Conservation (phyloP, 2,329 filamentous ascomycete species). For the Fusarium nematophilum region DNA sequence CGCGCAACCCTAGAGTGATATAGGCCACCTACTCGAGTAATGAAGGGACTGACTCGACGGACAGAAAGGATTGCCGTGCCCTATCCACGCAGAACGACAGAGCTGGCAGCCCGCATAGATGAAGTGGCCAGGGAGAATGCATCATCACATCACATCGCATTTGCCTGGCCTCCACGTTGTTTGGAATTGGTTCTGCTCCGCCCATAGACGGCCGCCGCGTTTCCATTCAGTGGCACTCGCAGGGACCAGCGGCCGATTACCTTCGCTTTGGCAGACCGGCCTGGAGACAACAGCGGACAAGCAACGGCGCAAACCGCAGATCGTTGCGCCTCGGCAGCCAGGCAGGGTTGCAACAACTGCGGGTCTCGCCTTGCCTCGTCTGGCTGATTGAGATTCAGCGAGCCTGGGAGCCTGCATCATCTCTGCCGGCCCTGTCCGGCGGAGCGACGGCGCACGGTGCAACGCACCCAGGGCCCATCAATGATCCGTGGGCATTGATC, state of each 20-base stretch:
- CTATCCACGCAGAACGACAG: constrained; percentile 33
- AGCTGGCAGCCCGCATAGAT: constrained; percentile 9
- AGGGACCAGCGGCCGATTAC: constrained; percentile 34
- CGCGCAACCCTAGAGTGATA: constrained; percentile 5
- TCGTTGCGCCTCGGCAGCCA: constrained; percentile 40
- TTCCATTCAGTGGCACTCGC: constrained; percentile 35
- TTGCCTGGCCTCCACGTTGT: constrained; percentile 34
- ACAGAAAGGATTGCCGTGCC: constrained; percentile 33
- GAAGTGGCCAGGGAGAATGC: constrained; percentile 37
- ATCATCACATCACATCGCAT: constrained; percentile 44
- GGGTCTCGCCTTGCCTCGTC: constrained; percentile 36
- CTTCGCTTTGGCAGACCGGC: constrained; percentile 29
- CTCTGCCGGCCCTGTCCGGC: constrained; percentile 39
- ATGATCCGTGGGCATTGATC: constrained; percentile 32
- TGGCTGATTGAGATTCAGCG: constrained; percentile 36
- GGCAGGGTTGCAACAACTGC: constrained; percentile 36
- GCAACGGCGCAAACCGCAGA: constrained; percentile 42
- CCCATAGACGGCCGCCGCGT: constrained; percentile 39
- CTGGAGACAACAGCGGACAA: constrained; percentile 27
- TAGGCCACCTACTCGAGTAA: constrained; percentile 25
- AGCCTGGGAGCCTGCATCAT: constrained; percentile 38
- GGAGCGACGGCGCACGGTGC: constrained; percentile 41
- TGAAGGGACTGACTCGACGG: constrained; percentile 20
- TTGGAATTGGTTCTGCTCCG: constrained; percentile 40
- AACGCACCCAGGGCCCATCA: constrained; percentile 33